Evolutionary conservation across 306 rosid genomes (phyloP), one percentile per base, ranked within the genome.

Genomic region (Luffa acutangula): DNA sequence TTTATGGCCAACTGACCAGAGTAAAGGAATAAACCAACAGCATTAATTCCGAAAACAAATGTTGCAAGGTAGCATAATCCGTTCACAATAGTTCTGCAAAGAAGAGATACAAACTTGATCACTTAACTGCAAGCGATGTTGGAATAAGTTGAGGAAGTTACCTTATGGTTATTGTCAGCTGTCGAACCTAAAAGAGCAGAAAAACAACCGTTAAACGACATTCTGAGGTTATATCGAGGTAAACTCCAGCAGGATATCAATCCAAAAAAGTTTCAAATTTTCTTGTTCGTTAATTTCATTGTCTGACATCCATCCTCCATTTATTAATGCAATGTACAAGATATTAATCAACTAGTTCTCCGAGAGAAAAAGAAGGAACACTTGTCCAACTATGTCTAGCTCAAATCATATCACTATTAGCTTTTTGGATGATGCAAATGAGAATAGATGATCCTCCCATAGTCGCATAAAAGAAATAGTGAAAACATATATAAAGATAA

Each of bases 51-150:
- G 33, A 95, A 95, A 76, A 95, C 87, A 89, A 95, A 95, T 69
- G 97, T 95, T 33, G 93, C 97, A 15, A 95, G 97, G 87, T 95
- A 95, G 86, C 97, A 87, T 85, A 93, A 72, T 70, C 99, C 99
- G 70, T 91, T 95, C 15, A 95, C 58, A 46, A 91, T 90, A 52
- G 99, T 95, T 92, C 97, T 95, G 93, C 62, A 67, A 78, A 83
- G 80, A 76, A 20, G 31, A 83, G 67, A 80, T 62, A 67, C 56
- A 6, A 53, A 84, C 12, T 57, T 57, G 52, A 78, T 65, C 75
- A 53, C 54, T 74, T 66, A 69, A 46, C 41, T 78, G 71, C 76
- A 65, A 59, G 39, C 52, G 5, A 65, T 5, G 15, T 60, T 33
- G 46, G 62, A 70, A 79, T 49, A 31, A 79, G 84, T 42, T 6